A percentile compares a stretch with the other conserved stretches of the same genome.
Evolutionary conservation across 1,284 basidiomycete species (phyloP).

Genomic region (Papiliotrema laurentii): DNA sequence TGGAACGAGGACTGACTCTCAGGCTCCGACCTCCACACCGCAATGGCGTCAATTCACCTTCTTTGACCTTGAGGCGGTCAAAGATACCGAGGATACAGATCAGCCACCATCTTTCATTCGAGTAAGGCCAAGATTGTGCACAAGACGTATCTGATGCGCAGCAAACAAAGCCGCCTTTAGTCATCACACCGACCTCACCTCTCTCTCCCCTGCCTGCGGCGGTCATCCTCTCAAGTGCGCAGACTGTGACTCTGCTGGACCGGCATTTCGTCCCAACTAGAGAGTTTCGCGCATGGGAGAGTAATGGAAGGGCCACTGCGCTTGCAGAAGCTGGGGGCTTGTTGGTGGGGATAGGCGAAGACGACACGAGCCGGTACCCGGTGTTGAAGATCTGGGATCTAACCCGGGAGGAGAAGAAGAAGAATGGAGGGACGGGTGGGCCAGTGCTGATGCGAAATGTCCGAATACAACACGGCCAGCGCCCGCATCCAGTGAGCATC

Average conservation of each 20-base stretch:
- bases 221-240: conserved; percentile 36
- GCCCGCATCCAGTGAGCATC: conserved; percentile 70
- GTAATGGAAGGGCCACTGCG: conserved; percentile 45
- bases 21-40: no score
- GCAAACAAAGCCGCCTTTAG: conserved; percentile 29
- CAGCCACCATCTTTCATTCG: conserved; percentile 72
- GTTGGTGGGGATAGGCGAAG: conserved; percentile 81
- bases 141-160: conserved; percentile 10
- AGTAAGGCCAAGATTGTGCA: conserved; percentile 45
- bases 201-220: conserved; percentile 33
- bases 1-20: no score
- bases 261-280: conserved; percentile 66
- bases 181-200: conserved; percentile 32
- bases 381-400: conserved; percentile 88
- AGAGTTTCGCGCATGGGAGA: conserved; percentile 72
- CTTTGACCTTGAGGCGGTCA: conserved; percentile 58
- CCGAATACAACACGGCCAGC: conserved; percentile 68
- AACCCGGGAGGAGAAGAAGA: conserved; percentile 67
- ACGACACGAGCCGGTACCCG: conserved; percentile 66
- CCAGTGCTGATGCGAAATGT: conserved; percentile 70
- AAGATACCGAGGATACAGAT: conserved; percentile 70
- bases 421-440: conserved; percentile 49
- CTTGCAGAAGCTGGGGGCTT: conserved; percentile 70
- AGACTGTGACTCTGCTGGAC: conserved; percentile 53
- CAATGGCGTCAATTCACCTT: conserved; percentile 69